These are phyloP conservation scores for Aspergillus ellipticus DNA, from an alignment of 495 filamentous ascomycete species.

Conservation along the genomic window DNA sequence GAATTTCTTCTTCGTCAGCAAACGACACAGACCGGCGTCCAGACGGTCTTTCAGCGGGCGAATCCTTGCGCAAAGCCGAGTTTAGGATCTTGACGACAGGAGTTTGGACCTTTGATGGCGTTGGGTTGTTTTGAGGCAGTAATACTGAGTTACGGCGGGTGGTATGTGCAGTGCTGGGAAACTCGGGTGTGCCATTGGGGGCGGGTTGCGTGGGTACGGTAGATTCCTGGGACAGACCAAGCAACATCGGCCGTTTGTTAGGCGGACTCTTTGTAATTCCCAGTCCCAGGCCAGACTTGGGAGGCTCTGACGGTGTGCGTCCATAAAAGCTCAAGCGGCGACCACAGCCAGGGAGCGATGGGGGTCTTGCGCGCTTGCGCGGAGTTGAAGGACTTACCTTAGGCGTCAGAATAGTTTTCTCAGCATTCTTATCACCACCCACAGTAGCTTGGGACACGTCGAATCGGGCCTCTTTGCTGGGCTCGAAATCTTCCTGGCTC, in stretches of 20 bases:
- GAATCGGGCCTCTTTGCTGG: slow-evolving; percentile 30
- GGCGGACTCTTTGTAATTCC: slow-evolving; percentile 31
- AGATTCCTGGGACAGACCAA: slow-evolving; percentile 12
- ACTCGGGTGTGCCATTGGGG: slow-evolving; percentile 7
- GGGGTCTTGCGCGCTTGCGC: slow-evolving; percentile 13
- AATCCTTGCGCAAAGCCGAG: slow-evolving; percentile 26
- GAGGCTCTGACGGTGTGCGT: slow-evolving; percentile 3
- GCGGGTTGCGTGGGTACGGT: neutral
- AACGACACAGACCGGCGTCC: slow-evolving; percentile 31
- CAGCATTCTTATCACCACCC: neutral
- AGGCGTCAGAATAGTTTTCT: slow-evolving; percentile 2
- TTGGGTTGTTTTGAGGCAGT: slow-evolving; percentile 7
- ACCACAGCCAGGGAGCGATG: slow-evolving; percentile 24
- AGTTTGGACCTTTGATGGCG: slow-evolving; percentile 7
- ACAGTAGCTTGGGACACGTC: slow-evolving; percentile 8
- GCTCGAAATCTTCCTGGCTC: slow-evolving; percentile 12
- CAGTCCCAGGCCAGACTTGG: slow-evolving; percentile 23
- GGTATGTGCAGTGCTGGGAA: slow-evolving; percentile 6
- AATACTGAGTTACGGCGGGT: slow-evolving; percentile 3
- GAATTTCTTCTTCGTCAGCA: slow-evolving; percentile 13
- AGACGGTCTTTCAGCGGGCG: slow-evolving; percentile 8
- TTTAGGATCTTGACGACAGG: slow-evolving; percentile 15
- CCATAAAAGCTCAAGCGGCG: slow-evolving; percentile 19
- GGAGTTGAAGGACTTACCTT: slow-evolving; percentile 10
- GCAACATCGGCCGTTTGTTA: slow-evolving; percentile 6